These are phyloP conservation scores for Salix koriyanagi DNA, from an alignment of 345 rosid genomes.

Conservation along the genomic window DNA sequence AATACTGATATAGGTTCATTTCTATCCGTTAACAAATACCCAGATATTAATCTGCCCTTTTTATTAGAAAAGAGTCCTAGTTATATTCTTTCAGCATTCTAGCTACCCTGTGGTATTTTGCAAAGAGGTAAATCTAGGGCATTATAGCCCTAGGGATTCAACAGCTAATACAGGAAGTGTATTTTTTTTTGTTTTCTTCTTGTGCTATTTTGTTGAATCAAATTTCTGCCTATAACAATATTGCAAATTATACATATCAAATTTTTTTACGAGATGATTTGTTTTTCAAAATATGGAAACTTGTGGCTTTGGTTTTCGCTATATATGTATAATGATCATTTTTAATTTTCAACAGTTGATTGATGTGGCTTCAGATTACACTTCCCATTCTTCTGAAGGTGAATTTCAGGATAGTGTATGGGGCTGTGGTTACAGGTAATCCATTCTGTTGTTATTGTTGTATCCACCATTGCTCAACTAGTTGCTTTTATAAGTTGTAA, in stretches of 20 bases:
- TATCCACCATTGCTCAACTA: background rate
- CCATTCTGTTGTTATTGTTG: slow-evolving; percentile 7
- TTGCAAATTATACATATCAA: too few relatives aligned
- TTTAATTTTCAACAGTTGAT: slow-evolving; percentile 41
- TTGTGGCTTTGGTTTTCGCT: background rate
- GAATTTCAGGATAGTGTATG: slow-evolving; percentile 53
- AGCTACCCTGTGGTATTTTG: background rate
- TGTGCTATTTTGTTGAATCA: background rate
- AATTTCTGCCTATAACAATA: too few relatives aligned
- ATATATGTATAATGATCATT: background rate
- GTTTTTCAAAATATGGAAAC: background rate
- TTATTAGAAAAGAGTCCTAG: background rate
- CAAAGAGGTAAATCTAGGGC: background rate
- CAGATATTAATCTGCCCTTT: background rate
- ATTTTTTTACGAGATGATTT: background rate
- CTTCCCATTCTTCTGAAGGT: slow-evolving; percentile 49
- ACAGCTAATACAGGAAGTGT: too few relatives aligned
- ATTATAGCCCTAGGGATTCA: too few relatives aligned
- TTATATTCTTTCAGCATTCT: background rate
- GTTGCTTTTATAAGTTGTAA: background rate
- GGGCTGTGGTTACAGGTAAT: slow-evolving; percentile 60
- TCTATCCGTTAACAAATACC: background rate
- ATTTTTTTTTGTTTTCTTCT: too few relatives aligned
- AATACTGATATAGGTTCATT: background rate
- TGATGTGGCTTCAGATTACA: slow-evolving; percentile 49